Evolutionary conservation across 2,329 filamentous ascomycete genomes (phyloP), one percentile per base, ranked within the genome.

Genomic region (Didymella keratinophila): DNA sequence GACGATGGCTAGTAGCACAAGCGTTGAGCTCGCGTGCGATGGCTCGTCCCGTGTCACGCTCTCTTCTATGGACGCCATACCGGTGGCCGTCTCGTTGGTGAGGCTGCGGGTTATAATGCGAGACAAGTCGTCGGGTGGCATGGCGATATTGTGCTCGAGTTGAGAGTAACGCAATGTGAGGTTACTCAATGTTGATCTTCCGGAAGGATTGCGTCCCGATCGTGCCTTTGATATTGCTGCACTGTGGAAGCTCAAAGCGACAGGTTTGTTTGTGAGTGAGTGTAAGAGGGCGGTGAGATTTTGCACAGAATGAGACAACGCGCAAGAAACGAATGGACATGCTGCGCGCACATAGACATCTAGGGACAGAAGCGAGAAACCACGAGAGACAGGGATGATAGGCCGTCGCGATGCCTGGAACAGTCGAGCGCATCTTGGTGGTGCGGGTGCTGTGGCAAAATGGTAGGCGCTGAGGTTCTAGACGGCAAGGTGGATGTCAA

Each of bases 401-500:
- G 23, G 23, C 14, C 11, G 8, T n/a, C 12, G 41, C 16, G 46
- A 16, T 28, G 25, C 25, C n/a, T 23, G 12, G 32, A 52, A 23
- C 23, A 12, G 11, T 21, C 6, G 3, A 14, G n/a, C 21, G 25
- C 2, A 30, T 27, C 28, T 41, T 51, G 32, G 9, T 48, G 42
- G 46, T 53, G 39, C 41, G 46, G 11, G 25, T 36, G 51, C 18
- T 36, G 51, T 52, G 12, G 52, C 36, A 37, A 46, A 14, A 30
- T 32, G 23, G 12, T 18, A 12, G 45, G 34, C 32, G 21, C 27
- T 30, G 51, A 53, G 25, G 32, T 34, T 58, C 45, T 50, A 32
- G 50, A 36, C 54, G 36, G 48, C 37, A 58, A 23, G 36, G 43
- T 32, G 39, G 56, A 58, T 50, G 45, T 25, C 23, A n/a, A n/a